These are phyloP conservation scores for Diospyros kaki DNA, from an alignment of 148 eudicot species.

Conservation along the genomic window DNA sequence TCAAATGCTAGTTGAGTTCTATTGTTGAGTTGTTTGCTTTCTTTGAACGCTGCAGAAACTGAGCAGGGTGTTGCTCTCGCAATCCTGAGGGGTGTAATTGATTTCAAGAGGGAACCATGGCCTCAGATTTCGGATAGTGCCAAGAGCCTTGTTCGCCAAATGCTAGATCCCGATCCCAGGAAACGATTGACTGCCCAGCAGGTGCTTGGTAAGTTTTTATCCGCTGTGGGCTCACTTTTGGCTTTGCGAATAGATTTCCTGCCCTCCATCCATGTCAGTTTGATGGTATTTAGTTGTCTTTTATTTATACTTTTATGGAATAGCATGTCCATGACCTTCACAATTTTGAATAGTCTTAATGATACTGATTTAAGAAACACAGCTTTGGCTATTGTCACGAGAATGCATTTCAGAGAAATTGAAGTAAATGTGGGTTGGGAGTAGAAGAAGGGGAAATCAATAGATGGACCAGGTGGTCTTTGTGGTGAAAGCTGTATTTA, in stretches of 20 bases:
- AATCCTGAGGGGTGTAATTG: constrained; percentile 62
- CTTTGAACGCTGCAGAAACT: constrained; percentile 43
- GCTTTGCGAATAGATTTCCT: background rate
- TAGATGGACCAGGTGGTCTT: too few species aligned
- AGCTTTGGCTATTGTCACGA: background rate
- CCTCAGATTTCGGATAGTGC: constrained; percentile 84
- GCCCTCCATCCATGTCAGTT: background rate
- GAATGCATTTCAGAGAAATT: background rate
- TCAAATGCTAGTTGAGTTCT: background rate
- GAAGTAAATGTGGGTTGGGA: background rate
- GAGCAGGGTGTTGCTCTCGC: constrained; percentile 90
- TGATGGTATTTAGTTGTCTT: background rate
- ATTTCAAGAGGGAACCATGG: constrained; percentile 92
- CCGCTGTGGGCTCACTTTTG: background rate
- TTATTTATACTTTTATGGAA: background rate
- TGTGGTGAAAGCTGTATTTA: too few species aligned
- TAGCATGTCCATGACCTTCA: background rate
- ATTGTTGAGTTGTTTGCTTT: background rate
- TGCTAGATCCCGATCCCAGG: constrained; percentile 71
- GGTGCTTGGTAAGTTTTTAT: constrained; percentile 65
- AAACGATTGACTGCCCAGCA: constrained; percentile 86
- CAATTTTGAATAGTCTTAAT: background rate
- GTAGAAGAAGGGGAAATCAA: too few species aligned
- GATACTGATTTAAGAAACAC: background rate
- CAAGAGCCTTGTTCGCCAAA: constrained; percentile 66